These are phyloP conservation scores for Saururus chinensis DNA, from an alignment of 164 flowering plant species.

Conservation along the genomic window DNA sequence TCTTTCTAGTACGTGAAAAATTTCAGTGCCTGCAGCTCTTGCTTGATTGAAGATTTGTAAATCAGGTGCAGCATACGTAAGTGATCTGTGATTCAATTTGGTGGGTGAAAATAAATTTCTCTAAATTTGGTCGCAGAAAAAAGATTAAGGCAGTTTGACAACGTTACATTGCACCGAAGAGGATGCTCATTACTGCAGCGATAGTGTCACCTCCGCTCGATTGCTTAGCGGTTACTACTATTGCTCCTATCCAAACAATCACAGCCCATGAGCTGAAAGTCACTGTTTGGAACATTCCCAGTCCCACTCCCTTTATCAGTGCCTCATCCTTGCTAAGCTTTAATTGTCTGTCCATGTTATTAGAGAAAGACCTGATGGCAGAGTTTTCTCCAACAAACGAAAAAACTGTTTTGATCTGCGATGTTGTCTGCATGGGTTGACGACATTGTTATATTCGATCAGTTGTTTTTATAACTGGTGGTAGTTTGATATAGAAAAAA, in stretches of 20 bases:
- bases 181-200: conserved; percentile 69
- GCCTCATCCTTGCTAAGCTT: conserved; percentile 43
- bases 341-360: conserved; percentile 33
- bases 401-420: conserved; percentile 62
- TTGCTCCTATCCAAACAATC: conserved; percentile 57
- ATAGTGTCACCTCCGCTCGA: conserved; percentile 47
- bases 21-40: conserved; percentile 51
- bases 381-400: conserved; percentile 57
- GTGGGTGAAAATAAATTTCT: background rate
- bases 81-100: conserved; percentile 33
- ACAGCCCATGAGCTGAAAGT: conserved; percentile 60
- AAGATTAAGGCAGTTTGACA: background rate
- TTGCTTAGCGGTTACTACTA: conserved; percentile 29
- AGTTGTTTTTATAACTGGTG: background rate
- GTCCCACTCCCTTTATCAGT: conserved; percentile 54
- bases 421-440: conserved; percentile 30
- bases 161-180: conserved; percentile 61
- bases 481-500: background rate
- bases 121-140: background rate
- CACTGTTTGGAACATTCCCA: conserved; percentile 53
- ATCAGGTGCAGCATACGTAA: conserved; percentile 66
- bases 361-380: conserved; percentile 38
- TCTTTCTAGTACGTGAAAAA: conserved; percentile 45
- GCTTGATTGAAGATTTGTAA: conserved; percentile 60
- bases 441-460: background rate